Percentiles rank a stretch among this genome's conserved stretches.
Conservation (phyloP, 768 basidiomycete genomes). For the Tulasnella sp. region DNA sequence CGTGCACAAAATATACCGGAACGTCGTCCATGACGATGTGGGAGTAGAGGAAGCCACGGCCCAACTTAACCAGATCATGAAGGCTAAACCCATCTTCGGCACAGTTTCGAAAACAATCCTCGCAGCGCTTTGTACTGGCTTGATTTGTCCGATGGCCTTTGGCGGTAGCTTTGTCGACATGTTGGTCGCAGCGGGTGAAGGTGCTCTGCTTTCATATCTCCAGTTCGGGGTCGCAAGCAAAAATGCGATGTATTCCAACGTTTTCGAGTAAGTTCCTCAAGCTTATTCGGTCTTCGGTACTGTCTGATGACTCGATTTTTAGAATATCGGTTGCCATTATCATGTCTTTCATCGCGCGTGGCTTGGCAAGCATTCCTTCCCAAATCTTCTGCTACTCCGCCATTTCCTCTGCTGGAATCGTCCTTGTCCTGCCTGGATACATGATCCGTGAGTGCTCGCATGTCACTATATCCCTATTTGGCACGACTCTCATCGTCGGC, state of each 20-base stretch:
- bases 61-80: slow-evolving; percentile 60
- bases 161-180: slow-evolving; percentile 55
- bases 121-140: slow-evolving; percentile 26
- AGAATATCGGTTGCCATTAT: slow-evolving; percentile 81
- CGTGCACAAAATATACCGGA: slow-evolving; percentile 79
- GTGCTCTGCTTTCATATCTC: slow-evolving; percentile 62
- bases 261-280: slow-evolving; percentile 70
- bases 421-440: slow-evolving; percentile 87
- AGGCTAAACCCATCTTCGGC: slow-evolving; percentile 61
- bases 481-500: slow-evolving; percentile 22
- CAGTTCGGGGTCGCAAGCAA: slow-evolving; percentile 71
- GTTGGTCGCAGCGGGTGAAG: slow-evolving; percentile 71
- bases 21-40: slow-evolving; percentile 88
- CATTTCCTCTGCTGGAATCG: slow-evolving; percentile 81
- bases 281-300: slow-evolving; percentile 30
- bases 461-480: not conserved
- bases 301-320: not conserved
- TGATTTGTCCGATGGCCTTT: slow-evolving; percentile 29
- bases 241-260: slow-evolving; percentile 79
- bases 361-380: slow-evolving; percentile 69
- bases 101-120: slow-evolving; percentile 32
- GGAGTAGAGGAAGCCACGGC: slow-evolving; percentile 72
- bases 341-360: slow-evolving; percentile 77
- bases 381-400: slow-evolving; percentile 88
- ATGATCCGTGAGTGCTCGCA: slow-evolving; percentile 60